Conservation (phyloP, 192 early-diverging fungal species). For the Gonapodya sp. region DNA sequence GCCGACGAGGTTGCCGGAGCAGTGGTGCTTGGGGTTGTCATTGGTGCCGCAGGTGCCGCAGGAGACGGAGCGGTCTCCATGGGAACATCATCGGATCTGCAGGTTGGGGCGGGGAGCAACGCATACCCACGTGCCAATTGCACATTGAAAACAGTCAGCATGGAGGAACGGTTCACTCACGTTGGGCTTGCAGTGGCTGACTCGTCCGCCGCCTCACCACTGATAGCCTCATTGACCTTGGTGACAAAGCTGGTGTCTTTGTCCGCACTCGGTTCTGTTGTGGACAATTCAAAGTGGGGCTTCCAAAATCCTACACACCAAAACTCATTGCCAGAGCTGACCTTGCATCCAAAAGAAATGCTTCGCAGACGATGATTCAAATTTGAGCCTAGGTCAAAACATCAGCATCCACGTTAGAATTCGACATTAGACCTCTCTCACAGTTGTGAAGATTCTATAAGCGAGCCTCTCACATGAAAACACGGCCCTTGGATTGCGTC, state of each 20-base stretch:
- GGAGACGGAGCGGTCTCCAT: background rate
- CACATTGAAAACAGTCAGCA: no score
- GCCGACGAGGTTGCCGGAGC: no score
- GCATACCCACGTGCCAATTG: no score
- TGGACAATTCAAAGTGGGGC: background rate
- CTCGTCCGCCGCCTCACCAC: background rate
- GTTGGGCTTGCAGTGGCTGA: background rate
- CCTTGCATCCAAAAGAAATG: background rate
- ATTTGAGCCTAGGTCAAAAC: background rate
- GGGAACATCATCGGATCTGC: background rate
- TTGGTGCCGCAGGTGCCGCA: background rate
- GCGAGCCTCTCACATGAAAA: background rate
- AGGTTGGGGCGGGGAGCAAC: no score
- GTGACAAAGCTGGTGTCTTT: background rate
- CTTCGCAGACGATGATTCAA: background rate
- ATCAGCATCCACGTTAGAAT: no score
- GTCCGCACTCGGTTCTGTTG: background rate
- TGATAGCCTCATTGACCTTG: background rate
- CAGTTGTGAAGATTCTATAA: no score
- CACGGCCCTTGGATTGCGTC: background rate
- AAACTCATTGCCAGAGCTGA: background rate
- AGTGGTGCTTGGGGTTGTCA: background rate
- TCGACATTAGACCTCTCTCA: no score
- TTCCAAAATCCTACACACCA: background rate
- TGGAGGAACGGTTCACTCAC: background rate